Conservation (phyloP, 1,284 basidiomycete species). For the Chalciporus sp. region DNA sequence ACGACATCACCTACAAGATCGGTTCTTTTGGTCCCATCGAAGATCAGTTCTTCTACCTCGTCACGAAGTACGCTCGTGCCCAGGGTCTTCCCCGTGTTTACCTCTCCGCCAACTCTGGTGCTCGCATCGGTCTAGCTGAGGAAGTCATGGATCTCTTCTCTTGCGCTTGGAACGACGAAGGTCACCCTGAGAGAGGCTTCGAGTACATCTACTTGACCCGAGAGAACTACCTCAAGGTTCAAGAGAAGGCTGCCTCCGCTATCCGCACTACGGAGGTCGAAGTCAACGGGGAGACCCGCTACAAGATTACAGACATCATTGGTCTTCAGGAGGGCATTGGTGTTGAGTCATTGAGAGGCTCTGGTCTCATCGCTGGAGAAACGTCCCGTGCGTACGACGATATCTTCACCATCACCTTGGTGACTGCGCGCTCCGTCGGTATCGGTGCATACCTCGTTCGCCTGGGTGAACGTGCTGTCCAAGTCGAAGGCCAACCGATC, state of each 20-base stretch:
- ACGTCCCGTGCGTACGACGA: constrained; percentile 98
- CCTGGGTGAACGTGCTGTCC: constrained; percentile 96
- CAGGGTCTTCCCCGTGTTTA: constrained; percentile 93
- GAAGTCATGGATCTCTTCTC: constrained; percentile 91
- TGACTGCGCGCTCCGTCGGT: constrained; percentile 97
- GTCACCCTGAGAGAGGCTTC: constrained; percentile 91
- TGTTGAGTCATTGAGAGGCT: constrained; percentile 95
- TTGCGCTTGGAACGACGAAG: constrained; percentile 85
- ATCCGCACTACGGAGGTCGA: constrained; percentile 87
- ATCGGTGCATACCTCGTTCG: constrained; percentile 99
- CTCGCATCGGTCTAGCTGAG: constrained; percentile 94
- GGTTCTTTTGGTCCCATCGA: constrained; percentile 97
- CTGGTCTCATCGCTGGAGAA: constrained; percentile 98
- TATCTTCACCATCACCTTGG: constrained; percentile 99
- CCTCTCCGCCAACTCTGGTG: constrained; percentile 98
- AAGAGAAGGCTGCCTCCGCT: constrained; percentile 77
- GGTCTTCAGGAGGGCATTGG: constrained; percentile 97
- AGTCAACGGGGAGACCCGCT: constrained; percentile 82
- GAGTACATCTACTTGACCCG: constrained; percentile 95
- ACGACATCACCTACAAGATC: constrained; percentile 99
- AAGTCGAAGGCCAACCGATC: constrained; percentile 99
- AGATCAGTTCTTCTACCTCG: constrained; percentile 96
- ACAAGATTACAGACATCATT: constrained; percentile 96
- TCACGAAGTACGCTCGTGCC: constrained; percentile 90
- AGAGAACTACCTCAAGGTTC: constrained; percentile 82